phyloP scores from a whole-genome alignment of 2,329 filamentous ascomycete genomes.

The Venturia pyrina region DNA sequence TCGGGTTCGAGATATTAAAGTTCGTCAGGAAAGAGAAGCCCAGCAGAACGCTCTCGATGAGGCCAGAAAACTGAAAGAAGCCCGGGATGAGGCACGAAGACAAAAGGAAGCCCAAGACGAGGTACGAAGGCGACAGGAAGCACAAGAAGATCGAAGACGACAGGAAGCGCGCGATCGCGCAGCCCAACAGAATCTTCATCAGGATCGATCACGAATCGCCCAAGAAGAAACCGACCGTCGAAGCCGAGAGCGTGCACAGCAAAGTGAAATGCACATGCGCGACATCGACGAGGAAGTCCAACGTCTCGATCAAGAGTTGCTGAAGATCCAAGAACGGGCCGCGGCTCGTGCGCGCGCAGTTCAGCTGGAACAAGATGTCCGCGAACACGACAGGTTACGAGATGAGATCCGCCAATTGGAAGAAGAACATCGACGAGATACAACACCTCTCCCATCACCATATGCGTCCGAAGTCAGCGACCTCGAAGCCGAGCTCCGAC shows the following conservation, averaged over 20 bases:
- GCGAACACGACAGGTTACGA: neutral
- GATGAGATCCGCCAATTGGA: constrained; percentile 10
- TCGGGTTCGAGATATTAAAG: neutral
- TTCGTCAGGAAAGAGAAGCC: neutral
- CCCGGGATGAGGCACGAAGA: neutral
- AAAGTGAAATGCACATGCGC: neutral
- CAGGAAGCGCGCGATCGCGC: neutral
- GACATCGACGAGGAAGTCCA: constrained; percentile 1
- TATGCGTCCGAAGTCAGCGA: neutral
- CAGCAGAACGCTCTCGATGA: neutral
- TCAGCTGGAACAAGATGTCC: constrained; percentile 4
- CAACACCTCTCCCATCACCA: neutral
- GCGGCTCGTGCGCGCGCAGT: constrained; percentile 5
- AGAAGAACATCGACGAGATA: neutral
- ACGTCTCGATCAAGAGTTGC: constrained; percentile 2
- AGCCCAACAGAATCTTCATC: neutral
- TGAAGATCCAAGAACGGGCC: constrained; percentile 2
- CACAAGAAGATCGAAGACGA: constrained; percentile 4
- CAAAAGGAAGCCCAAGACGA: neutral
- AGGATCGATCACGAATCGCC: neutral
- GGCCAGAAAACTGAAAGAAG: neutral
- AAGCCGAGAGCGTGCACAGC: neutral
- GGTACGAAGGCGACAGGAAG: neutral
- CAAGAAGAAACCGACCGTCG: neutral
- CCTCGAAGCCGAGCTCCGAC: neutral